Evolutionary conservation across 1,284 basidiomycete genomes (phyloP).

Genomic region (Coniferiporia weirii): DNA sequence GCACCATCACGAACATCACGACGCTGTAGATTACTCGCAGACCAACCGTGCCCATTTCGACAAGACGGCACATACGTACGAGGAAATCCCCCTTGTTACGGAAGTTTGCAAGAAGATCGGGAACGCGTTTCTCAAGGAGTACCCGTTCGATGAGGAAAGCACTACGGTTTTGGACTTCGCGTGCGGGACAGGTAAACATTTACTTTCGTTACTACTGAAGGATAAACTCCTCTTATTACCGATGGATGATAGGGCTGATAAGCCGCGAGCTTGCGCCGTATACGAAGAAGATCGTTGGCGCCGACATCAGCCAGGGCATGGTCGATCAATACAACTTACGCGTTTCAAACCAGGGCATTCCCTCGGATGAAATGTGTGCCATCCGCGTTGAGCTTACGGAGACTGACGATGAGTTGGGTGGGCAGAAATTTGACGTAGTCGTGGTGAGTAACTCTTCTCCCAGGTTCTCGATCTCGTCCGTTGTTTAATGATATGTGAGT

Average conservation of each 20-base stretch:
- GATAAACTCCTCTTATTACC: not conserved
- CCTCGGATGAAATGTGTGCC: slow-evolving; percentile 54
- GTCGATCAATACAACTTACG: slow-evolving; percentile 59
- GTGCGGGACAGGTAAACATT: slow-evolving; percentile 52
- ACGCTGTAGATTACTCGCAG: not conserved
- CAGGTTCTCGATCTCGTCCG: not conserved
- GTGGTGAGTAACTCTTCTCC: slow-evolving; percentile 36
- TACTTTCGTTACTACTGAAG: not conserved
- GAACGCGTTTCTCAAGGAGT: slow-evolving; percentile 38
- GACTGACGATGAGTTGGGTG: slow-evolving; percentile 42
- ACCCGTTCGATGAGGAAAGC: slow-evolving; percentile 47
- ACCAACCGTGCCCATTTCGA: slow-evolving; percentile 30
- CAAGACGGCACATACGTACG: slow-evolving; percentile 26
- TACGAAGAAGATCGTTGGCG: slow-evolving; percentile 55
- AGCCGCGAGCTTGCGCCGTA: slow-evolving; percentile 50
- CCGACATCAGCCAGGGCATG: slow-evolving; percentile 63
- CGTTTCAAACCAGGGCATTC: slow-evolving; percentile 51
- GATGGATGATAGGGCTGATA: slow-evolving; percentile 41
- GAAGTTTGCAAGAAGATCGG: slow-evolving; percentile 32
- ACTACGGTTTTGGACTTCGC: slow-evolving; percentile 67
- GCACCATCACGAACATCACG: not conserved
- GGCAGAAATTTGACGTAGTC: slow-evolving; percentile 55
- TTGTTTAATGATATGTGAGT: not conserved
- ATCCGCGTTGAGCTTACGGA: slow-evolving; percentile 46
- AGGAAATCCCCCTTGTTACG: slow-evolving; percentile 25